Evolutionary conservation across 257 asterid species (phyloP).

Genomic region (Anisodus acutangulus): DNA sequence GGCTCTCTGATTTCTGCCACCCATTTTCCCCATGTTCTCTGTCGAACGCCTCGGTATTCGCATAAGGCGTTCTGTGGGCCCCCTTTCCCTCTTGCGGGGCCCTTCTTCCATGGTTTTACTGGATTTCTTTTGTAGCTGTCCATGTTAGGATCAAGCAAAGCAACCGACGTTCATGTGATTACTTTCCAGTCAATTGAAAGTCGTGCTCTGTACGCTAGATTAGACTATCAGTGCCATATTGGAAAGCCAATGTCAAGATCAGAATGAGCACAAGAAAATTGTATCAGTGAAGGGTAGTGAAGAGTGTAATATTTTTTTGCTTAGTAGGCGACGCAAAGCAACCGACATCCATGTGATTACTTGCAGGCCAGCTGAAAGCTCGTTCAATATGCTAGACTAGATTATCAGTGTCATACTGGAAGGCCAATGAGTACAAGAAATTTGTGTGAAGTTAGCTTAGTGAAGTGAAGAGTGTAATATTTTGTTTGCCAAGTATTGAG

Average conservation of each 20-base stretch:
- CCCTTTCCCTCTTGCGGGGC: constrained; percentile 95
- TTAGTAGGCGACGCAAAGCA: too few relatives aligned
- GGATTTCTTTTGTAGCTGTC: constrained; percentile 66
- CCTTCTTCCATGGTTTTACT: constrained; percentile 97
- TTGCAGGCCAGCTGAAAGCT: too few relatives aligned
- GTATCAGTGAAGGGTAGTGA: too few relatives aligned
- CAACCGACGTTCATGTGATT: neutral
- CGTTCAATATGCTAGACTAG: neutral
- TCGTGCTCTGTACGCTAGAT: neutral
- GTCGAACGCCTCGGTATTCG: constrained; percentile 91
- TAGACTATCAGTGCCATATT: too few relatives aligned
- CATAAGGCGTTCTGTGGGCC: constrained; percentile 92
- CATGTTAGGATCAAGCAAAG: constrained; percentile 42
- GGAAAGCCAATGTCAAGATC: too few relatives aligned
- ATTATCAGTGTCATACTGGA: neutral
- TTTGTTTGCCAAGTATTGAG: constrained; percentile 24
- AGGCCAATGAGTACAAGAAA: neutral
- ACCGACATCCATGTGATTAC: too few relatives aligned
- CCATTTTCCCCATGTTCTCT: constrained; percentile 89
- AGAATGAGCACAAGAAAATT: too few relatives aligned
- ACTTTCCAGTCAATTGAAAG: neutral
- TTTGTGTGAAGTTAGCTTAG: neutral
- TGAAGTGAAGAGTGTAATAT: neutral
- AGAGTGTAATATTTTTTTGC: too few relatives aligned
- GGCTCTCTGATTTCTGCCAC: constrained; percentile 94